phyloP scores from a whole-genome alignment of 2,329 filamentous ascomycete species.

The Aspergillus ustus region DNA sequence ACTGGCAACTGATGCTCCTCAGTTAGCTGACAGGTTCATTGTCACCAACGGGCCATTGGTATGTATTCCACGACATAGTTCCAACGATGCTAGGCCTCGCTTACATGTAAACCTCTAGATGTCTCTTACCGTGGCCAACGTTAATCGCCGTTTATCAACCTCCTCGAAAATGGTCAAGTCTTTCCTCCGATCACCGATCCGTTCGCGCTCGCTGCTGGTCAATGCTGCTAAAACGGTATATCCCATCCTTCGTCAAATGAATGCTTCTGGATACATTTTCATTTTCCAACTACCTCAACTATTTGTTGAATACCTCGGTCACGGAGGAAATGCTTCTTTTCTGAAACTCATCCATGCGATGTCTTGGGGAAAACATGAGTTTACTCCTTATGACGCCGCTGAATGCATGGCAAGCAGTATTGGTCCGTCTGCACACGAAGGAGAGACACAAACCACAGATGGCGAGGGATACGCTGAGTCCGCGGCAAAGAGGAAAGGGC shows the following conservation, averaged over 20 bases:
- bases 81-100: neutral
- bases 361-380: conserved; percentile 40
- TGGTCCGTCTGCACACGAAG: conserved; percentile 56
- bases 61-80: conserved; percentile 29
- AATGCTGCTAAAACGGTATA: conserved; percentile 49
- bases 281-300: conserved; percentile 56
- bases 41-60: conserved; percentile 59
- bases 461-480: conserved; percentile 47
- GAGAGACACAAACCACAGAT: conserved; percentile 37
- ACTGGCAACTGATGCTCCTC: conserved; percentile 62
- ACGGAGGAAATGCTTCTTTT: conserved; percentile 56
- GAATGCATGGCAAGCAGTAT: conserved; percentile 57
- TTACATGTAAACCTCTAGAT: conserved; percentile 37
- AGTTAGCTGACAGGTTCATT: conserved; percentile 61
- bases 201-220: conserved; percentile 50
- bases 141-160: conserved; percentile 45
- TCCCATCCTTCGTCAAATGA: conserved; percentile 55
- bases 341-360: conserved; percentile 48
- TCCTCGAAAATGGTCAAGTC: conserved; percentile 57
- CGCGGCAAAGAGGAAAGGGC: conserved; percentile 44
- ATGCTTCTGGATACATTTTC: conserved; percentile 60
- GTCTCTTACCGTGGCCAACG: conserved; percentile 49
- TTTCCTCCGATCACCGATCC: conserved; percentile 49
- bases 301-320: conserved; percentile 50
- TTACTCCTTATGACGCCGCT: conserved; percentile 42